A percentile compares a stretch with the other conserved stretches of the same genome.
These are phyloP conservation scores for Miamiensis avidus DNA, from an alignment of 169 alveolate genomes.

Conservation along the genomic window DNA sequence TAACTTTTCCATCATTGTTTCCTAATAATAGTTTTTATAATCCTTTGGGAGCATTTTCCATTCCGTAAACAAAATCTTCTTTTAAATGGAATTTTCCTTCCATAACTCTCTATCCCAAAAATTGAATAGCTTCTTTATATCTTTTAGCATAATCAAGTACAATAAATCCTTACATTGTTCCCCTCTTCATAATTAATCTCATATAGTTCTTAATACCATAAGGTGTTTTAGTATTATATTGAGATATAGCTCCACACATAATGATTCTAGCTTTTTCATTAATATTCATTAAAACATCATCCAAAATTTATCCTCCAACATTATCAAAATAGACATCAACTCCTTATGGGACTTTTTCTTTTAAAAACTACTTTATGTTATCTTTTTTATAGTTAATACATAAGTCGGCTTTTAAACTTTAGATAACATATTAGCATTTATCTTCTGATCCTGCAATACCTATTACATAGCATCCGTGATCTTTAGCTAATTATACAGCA, in stretches of 20 bases:
- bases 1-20: slow-evolving; percentile 50
- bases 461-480: slow-evolving; percentile 40
- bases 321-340: slow-evolving; percentile 60
- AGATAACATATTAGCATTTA: slow-evolving; percentile 43
- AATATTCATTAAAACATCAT: slow-evolving; percentile 38
- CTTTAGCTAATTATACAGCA: slow-evolving; percentile 56
- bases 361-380: slow-evolving; percentile 28
- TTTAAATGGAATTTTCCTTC: slow-evolving; percentile 37
- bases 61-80: slow-evolving; percentile 48
- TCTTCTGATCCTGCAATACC: slow-evolving; percentile 60
- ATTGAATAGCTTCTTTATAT: slow-evolving; percentile 24
- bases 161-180: slow-evolving; percentile 54
- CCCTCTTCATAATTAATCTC: slow-evolving; percentile 43
- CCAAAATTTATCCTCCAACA: slow-evolving; percentile 64
- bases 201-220: slow-evolving; percentile 47
- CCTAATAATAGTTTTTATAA: slow-evolving; percentile 39
- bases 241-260: slow-evolving; percentile 65
- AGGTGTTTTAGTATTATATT: slow-evolving; percentile 33
- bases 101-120: slow-evolving; percentile 27
- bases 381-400: slow-evolving; percentile 44
- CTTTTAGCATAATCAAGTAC: slow-evolving; percentile 46
- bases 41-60: slow-evolving; percentile 57
- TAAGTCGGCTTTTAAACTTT: slow-evolving; percentile 41
- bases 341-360: slow-evolving; percentile 50
- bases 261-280: slow-evolving; percentile 48